These are phyloP conservation scores for Penicillium sp. DNA, from an alignment of 2,329 filamentous ascomycete species.

Conservation along the genomic window DNA sequence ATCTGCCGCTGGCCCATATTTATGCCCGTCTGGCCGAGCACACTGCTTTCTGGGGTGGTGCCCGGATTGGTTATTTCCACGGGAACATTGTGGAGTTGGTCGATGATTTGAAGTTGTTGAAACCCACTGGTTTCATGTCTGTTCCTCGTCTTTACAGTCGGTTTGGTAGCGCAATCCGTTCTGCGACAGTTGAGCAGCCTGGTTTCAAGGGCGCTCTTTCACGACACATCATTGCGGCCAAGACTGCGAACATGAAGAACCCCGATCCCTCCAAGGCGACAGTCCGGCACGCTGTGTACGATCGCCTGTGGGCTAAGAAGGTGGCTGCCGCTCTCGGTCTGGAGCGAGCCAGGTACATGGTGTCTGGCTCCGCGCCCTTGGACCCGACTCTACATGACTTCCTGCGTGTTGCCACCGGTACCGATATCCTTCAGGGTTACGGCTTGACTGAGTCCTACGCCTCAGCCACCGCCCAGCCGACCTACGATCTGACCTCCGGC, in stretches of 20 bases:
- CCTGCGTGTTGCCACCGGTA: conserved; percentile 71
- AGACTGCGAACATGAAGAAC: conserved; percentile 68
- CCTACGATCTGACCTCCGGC: conserved; percentile 63
- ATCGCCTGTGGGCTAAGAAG: conserved; percentile 81
- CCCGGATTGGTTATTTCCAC: conserved; percentile 81
- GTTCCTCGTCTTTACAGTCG: conserved; percentile 88
- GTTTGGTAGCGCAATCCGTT: conserved; percentile 73
- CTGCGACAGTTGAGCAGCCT: conserved; percentile 65
- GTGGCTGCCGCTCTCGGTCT: conserved; percentile 74
- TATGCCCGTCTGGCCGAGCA: conserved; percentile 81
- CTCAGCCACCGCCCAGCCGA: conserved; percentile 59
- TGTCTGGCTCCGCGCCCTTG: conserved; percentile 82
- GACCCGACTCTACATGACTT: conserved; percentile 84
- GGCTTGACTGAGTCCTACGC: conserved; percentile 92
- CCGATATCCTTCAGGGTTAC: conserved; percentile 76
- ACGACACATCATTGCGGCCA: conserved; percentile 67
- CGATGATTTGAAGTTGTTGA: conserved; percentile 81
- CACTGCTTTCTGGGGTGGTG: conserved; percentile 60
- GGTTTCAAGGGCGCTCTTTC: conserved; percentile 76
- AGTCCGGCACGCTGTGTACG: conserved; percentile 44
- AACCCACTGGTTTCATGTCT: conserved; percentile 73
- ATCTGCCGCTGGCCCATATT: conserved; percentile 89
- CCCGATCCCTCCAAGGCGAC: conserved; percentile 61
- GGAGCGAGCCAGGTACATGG: conserved; percentile 61
- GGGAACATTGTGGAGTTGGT: conserved; percentile 78